Base-by-base conservation (phyloP, 2,329 filamentous ascomycete genomes). In the Capronia coronata region DNA sequence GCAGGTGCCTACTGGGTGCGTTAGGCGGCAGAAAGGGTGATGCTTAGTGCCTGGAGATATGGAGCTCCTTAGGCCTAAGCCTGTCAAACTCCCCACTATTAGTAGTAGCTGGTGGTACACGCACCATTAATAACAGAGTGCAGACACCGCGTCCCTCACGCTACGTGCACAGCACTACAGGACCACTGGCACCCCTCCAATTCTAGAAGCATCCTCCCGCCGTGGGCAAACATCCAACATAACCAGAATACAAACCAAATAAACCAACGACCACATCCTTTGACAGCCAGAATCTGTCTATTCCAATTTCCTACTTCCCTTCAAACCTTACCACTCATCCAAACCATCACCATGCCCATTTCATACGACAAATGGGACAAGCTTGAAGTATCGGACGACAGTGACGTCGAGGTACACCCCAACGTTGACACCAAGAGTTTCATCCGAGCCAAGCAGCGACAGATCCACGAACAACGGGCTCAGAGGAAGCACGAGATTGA, bases 391-490 rank as follows among this genome's bases (percentile, higher is more conserved):
- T 95, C 88, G 64, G 93, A 98, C 70, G 93, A 98, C 71, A 96
- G 89, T 44, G 93, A 98, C 64, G 84, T 98, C 62, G 93, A 98
- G 72, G 93, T 97, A 44, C 93, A 98, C 70, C 93, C 93, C 53
- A 98, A 98, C 67, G 93, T 98, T 67, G 93, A 98, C 74, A 98
- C 98, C 70, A 82, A 85, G 44, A 97, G 91, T 54, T 98, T 98
- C 70, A 98, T 98, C 68, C 87, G 91, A 59, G 94, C 93, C 58
- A 98, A 98, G 72, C 93, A 97, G 73, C 85, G 83, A 62, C 90
- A 98, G 71, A 98, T 98, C 62, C 93, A 98, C 68, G 82, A 90
- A 64, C 85, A 96, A 67, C 84, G 93, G 48, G 76, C 83, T 59
- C 85, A 94, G 63, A 84, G 93, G 49, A 87, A 86, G 66, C 82